Evolutionary conservation across 768 basidiomycete genomes (phyloP).

Genomic region (Rhodotorula toruloides): DNA sequence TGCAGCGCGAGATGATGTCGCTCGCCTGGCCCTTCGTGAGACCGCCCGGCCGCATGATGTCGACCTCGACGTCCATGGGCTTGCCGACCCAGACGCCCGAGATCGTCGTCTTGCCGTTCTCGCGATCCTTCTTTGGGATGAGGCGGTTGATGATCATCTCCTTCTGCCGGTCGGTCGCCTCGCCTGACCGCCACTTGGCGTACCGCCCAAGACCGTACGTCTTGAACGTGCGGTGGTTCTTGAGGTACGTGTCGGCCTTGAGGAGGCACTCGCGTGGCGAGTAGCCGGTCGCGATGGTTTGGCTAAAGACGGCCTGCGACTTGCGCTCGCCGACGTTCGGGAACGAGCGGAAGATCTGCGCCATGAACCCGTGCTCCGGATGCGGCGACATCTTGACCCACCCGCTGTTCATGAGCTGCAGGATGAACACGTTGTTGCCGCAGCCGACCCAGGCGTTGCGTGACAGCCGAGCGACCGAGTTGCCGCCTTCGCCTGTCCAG

Average conservation of each 20-base stretch:
- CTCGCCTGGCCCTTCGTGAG: conserved; percentile 76
- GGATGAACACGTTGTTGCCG: conserved; percentile 63
- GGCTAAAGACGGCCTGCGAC: background rate
- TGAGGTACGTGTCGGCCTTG: conserved; percentile 12
- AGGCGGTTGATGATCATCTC: conserved; percentile 5
- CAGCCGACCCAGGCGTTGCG: conserved; percentile 69
- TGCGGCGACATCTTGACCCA: conserved; percentile 56
- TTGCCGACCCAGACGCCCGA: conserved; percentile 43
- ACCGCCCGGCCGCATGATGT: conserved; percentile 44
- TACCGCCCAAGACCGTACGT: conserved; percentile 3
- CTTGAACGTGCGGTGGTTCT: background rate
- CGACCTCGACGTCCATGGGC: conserved; percentile 10
- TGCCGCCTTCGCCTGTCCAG: background rate
- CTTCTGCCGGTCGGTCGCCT: conserved; percentile 44
- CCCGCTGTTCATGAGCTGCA: conserved; percentile 69
- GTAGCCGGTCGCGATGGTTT: too few relatives aligned
- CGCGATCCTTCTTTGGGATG: background rate
- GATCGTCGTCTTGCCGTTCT: background rate
- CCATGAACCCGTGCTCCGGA: too few relatives aligned
- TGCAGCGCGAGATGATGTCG: conserved; percentile 68
- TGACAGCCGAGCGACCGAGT: conserved; percentile 40
- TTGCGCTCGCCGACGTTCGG: background rate
- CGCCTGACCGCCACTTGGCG: conserved; percentile 12
- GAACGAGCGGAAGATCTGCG: conserved; percentile 4
- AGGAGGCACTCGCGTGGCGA: too few relatives aligned